These are phyloP conservation scores for Nematodospora anomalae DNA, from an alignment of 1,139 yeast species.

Conservation along the genomic window DNA sequence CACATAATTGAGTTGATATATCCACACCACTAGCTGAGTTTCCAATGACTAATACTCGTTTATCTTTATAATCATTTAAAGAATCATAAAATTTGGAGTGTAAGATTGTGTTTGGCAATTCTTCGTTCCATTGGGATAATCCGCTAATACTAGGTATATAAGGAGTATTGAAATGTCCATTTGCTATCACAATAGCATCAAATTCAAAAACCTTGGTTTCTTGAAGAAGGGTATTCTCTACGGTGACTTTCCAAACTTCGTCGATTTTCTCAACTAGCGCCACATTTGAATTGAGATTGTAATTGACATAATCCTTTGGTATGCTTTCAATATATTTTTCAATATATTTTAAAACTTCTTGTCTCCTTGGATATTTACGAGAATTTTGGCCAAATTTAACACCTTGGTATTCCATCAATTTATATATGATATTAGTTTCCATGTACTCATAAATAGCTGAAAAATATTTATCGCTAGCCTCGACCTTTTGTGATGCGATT, in stretches of 20 bases:
- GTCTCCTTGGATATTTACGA: constrained; percentile 36
- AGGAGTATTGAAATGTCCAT: constrained; percentile 50
- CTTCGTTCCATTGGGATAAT: constrained; percentile 35
- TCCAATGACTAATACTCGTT: constrained; percentile 50
- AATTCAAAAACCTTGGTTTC: constrained; percentile 21
- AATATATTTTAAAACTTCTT: constrained; percentile 39
- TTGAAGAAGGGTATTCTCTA: constrained; percentile 13
- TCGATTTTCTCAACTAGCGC: constrained; percentile 17
- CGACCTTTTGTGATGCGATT: constrained; percentile 3
- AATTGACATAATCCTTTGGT: constrained; percentile 24
- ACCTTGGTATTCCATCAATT: constrained; percentile 44
- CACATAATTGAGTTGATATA: constrained; percentile 44
- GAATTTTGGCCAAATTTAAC: constrained; percentile 33
- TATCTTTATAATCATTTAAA: constrained; percentile 29
- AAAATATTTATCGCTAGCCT: constrained; percentile 19
- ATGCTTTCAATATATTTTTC: constrained; percentile 33
- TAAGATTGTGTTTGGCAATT: constrained; percentile 30
- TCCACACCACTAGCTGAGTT: constrained; percentile 50
- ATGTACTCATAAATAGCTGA: constrained; percentile 50
- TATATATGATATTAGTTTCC: constrained; percentile 47
- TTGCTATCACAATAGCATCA: constrained; percentile 48
- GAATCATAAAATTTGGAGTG: constrained; percentile 47
- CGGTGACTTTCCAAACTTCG: constrained; percentile 19
- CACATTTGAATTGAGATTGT: constrained; percentile 26
- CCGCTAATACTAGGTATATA: constrained; percentile 46